phyloP scores from a whole-genome alignment of 352 stramenopile species.

The Globisporangium uncinulatum region DNA sequence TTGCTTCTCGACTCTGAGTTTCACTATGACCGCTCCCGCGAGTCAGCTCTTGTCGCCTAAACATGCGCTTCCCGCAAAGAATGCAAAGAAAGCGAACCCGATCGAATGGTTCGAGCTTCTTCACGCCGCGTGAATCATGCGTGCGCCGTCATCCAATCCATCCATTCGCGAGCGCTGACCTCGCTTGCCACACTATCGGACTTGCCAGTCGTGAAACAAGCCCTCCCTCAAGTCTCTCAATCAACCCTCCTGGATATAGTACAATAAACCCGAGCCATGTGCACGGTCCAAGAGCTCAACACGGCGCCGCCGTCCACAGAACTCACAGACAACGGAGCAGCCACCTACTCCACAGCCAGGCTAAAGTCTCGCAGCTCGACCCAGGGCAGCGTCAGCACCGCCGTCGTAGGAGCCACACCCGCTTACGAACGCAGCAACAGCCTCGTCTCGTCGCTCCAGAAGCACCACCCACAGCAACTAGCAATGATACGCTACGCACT shows the following conservation, averaged over 20 bases:
- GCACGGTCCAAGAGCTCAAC: no score
- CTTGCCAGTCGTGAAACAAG: no score
- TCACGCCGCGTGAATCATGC: neutral
- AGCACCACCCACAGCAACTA: neutral
- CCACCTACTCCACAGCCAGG: no score
- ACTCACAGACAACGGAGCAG: no score
- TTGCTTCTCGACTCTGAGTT: neutral
- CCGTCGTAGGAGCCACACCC: neutral
- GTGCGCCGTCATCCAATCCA: neutral
- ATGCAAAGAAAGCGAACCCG: neutral
- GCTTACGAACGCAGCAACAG: neutral
- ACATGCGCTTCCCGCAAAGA: slow-evolving; percentile 4
- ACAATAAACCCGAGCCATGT: no score
- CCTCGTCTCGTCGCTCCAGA: neutral
- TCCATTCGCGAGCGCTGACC: no score
- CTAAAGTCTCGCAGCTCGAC: no score
- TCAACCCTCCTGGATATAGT: no score
- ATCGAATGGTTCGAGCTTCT: neutral
- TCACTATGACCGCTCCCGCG: neutral
- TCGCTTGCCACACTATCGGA: no score
- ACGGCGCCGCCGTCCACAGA: no score
- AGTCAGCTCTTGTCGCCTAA: slow-evolving; percentile 4
- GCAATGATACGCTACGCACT: neutral
- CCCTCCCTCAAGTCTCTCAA: no score
- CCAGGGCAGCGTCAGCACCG: neutral